Conservation (phyloP, 805 yeast species). For the Blastobotrys mokoenaii region DNA sequence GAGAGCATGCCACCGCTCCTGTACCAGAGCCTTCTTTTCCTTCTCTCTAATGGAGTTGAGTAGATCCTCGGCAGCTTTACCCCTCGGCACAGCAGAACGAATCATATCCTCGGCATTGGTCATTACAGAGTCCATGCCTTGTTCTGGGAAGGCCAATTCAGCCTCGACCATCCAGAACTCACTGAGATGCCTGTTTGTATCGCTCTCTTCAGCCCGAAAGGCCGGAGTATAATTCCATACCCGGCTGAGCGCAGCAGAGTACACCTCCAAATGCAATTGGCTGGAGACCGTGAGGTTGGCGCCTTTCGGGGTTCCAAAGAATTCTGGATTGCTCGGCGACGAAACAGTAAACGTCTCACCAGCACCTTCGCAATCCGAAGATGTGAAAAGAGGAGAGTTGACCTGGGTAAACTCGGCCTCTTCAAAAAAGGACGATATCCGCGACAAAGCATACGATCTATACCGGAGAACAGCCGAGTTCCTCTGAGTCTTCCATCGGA, state of each 20-base stretch:
- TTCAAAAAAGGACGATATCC: slow-evolving; percentile 47
- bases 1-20: slow-evolving; percentile 54
- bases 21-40: slow-evolving; percentile 27
- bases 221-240: slow-evolving; percentile 91
- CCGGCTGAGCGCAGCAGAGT: slow-evolving; percentile 62
- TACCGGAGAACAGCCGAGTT: slow-evolving; percentile 60
- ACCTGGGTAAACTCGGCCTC: slow-evolving; percentile 55
- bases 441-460: slow-evolving; percentile 57
- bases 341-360: slow-evolving; percentile 75
- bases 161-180: slow-evolving; percentile 99
- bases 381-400: slow-evolving; percentile 77
- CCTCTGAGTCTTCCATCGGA: slow-evolving; percentile 66
- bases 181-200: slow-evolving; percentile 82
- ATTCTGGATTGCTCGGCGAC: slow-evolving; percentile 32
- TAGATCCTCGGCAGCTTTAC: slow-evolving; percentile 18
- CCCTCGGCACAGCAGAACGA: slow-evolving; percentile 35
- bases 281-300: slow-evolving; percentile 83
- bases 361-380: slow-evolving; percentile 95
- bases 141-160: slow-evolving; percentile 60
- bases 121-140: slow-evolving; percentile 51
- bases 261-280: slow-evolving; percentile 80
- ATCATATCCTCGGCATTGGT: slow-evolving; percentile 64
- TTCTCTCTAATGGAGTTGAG: slow-evolving; percentile 29
- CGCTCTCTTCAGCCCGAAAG: slow-evolving; percentile 87
- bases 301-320: slow-evolving; percentile 37